Percentiles rank a stretch among this genome's conserved stretches.
Conservation (phyloP, 176 grass and related monocot genomes). For the Oryza rufipogon region DNA sequence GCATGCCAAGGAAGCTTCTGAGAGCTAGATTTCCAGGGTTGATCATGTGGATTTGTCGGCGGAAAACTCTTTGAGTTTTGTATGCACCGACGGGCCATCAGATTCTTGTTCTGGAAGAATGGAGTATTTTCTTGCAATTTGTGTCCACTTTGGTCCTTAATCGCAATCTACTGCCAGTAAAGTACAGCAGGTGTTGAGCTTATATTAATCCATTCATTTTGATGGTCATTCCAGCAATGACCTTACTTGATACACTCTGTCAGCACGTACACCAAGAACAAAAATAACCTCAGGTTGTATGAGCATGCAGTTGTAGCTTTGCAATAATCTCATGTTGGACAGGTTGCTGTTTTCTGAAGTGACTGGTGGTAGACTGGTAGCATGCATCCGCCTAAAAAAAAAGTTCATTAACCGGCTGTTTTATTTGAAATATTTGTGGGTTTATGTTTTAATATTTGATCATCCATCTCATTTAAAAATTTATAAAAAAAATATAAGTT, state of each 20-base stretch:
- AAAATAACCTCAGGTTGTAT: no score
- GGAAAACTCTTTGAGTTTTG: background rate
- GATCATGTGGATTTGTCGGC: constrained; percentile 25
- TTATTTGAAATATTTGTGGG: no score
- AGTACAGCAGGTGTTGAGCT: background rate
- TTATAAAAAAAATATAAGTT: no score
- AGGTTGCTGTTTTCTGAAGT: no score
- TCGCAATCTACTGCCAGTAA: background rate
- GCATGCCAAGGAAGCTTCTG: constrained; percentile 36
- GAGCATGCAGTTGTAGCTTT: no score
- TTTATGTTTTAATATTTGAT: no score
- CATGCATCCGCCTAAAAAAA: no score
- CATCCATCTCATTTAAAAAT: no score
- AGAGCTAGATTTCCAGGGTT: constrained; percentile 36
- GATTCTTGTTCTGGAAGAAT: constrained; percentile 17
- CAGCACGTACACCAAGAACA: no score
- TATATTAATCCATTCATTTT: background rate
- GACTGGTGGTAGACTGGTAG: no score
- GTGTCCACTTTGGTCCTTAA: constrained; percentile 1
- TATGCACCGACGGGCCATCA: background rate
- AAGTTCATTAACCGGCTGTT: no score
- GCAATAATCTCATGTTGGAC: no score
- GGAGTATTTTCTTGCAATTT: background rate
- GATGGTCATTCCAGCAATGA: background rate
- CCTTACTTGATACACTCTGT: background rate